phyloP scores from a whole-genome alignment of 1,139 yeast genomes.

The Saccharomyces uvarum region DNA sequence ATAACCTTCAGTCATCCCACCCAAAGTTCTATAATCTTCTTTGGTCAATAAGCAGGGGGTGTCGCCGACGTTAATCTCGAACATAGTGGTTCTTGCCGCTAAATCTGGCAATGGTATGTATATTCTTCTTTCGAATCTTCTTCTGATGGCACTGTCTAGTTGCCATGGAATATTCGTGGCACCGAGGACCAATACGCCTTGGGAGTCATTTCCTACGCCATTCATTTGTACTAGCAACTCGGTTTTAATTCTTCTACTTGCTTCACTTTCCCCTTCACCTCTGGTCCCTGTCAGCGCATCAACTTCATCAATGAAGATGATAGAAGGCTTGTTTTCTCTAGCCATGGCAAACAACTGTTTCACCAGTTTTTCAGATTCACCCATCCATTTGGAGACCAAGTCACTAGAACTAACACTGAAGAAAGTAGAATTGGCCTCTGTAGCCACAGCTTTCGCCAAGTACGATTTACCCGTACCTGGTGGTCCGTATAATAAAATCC shows the following conservation, averaged over 20 bases:
- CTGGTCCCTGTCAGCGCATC: slow-evolving; percentile 97
- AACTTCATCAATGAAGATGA: slow-evolving; percentile 93
- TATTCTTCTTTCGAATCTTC: slow-evolving; percentile 92
- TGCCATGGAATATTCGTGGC: slow-evolving; percentile 99
- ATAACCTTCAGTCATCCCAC: slow-evolving; percentile 93
- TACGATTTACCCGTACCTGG: slow-evolving; percentile 99
- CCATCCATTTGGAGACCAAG: slow-evolving; percentile 97
- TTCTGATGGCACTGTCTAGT: slow-evolving; percentile 91
- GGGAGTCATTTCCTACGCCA: slow-evolving; percentile 93
- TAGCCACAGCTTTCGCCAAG: slow-evolving; percentile 95
- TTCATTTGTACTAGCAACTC: slow-evolving; percentile 96
- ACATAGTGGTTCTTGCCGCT: slow-evolving; percentile 87
- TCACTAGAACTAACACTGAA: slow-evolving; percentile 93
- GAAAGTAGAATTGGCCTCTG: slow-evolving; percentile 94
- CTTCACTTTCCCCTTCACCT: slow-evolving; percentile 97
- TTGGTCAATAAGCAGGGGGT: slow-evolving; percentile 75
- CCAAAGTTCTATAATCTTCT: slow-evolving; percentile 69
- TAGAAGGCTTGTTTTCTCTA: slow-evolving; percentile 87
- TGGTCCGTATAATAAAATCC: slow-evolving; percentile 90
- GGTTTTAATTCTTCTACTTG: slow-evolving; percentile 90
- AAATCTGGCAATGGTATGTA: slow-evolving; percentile 91
- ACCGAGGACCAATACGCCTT: slow-evolving; percentile 89
- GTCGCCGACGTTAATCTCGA: slow-evolving; percentile 83
- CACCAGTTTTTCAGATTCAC: slow-evolving; percentile 91
- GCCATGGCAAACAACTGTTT: slow-evolving; percentile 95